Evolutionary conservation across 1,284 basidiomycete species (phyloP).

Genomic region (Naganishia sp.): DNA sequence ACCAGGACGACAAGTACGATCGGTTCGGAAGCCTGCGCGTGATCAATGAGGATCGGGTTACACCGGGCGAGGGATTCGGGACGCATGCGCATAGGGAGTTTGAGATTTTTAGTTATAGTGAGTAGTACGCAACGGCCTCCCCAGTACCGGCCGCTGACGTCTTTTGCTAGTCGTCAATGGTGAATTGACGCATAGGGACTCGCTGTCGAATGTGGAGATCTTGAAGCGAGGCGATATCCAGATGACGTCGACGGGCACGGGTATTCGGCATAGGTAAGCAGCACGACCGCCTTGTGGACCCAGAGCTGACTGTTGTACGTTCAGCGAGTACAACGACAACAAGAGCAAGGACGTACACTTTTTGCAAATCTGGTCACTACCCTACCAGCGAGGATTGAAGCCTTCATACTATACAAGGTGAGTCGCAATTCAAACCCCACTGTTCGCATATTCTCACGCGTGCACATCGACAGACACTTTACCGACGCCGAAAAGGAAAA

Average conservation of each 20-base stretch:
- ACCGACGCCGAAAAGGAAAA: slow-evolving; percentile 77
- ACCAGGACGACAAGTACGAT: slow-evolving; percentile 59
- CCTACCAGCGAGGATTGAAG: slow-evolving; percentile 60
- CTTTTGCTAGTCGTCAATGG: slow-evolving; percentile 53
- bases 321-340: slow-evolving; percentile 70
- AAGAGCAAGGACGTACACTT: slow-evolving; percentile 64
- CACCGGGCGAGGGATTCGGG: slow-evolving; percentile 75
- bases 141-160: not conserved
- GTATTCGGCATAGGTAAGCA: slow-evolving; percentile 46
- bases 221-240: slow-evolving; percentile 85
- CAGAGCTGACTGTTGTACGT: not conserved
- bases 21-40: slow-evolving; percentile 56
- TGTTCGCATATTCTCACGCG: not conserved
- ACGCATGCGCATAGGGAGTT: slow-evolving; percentile 80
- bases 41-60: slow-evolving; percentile 88
- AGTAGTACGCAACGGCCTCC: slow-evolving; percentile 34
- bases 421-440: slow-evolving; percentile 27
- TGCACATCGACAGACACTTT: slow-evolving; percentile 61
- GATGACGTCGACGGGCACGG: slow-evolving; percentile 77
- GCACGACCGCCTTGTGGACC: too few species aligned
- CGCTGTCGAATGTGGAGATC: slow-evolving; percentile 84
- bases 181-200: slow-evolving; percentile 64
- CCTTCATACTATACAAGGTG: slow-evolving; percentile 79
- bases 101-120: slow-evolving; percentile 93
- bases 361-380: slow-evolving; percentile 77